A percentile compares a stretch with the other conserved stretches of the same genome.
phyloP scores from a whole-genome alignment of 371 early-diverging fungal species.

The Amoeboradix gromovi region DNA sequence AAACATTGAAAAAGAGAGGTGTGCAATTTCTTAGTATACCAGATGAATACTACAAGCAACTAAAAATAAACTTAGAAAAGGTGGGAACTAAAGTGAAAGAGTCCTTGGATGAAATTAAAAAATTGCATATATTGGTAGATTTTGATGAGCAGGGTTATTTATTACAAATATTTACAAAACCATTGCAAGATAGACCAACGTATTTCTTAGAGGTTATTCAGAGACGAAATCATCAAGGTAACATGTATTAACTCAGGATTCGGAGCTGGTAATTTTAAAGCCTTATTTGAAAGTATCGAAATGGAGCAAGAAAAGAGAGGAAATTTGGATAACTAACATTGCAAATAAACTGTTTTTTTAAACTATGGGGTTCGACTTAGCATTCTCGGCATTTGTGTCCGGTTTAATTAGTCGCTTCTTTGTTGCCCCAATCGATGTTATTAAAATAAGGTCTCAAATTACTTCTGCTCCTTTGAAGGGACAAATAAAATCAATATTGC shows the following conservation, averaged over 20 bases:
- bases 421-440: conserved; percentile 64
- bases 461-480: conserved; percentile 1
- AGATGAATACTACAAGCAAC: conserved; percentile 44
- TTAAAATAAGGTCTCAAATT: conserved; percentile 58
- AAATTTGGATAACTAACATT: conserved; percentile 23
- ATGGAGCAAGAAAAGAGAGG: conserved; percentile 71
- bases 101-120: conserved; percentile 43
- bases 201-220: conserved; percentile 86
- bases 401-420: conserved; percentile 19
- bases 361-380: neutral
- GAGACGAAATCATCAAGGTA: conserved; percentile 47
- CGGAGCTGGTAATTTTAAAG: conserved; percentile 93
- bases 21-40: conserved; percentile 51
- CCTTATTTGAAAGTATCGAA: conserved; percentile 75
- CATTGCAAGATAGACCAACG: conserved; percentile 79
- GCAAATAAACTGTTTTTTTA: too few species aligned
- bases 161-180: conserved; percentile 25
- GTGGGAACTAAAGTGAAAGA: conserved; percentile 35
- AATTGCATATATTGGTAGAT: conserved; percentile 66
- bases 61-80: conserved; percentile 33
- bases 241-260: conserved; percentile 29
- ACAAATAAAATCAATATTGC: conserved; percentile 19
- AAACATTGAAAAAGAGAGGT: conserved; percentile 47
- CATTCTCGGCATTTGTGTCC: conserved; percentile 3
- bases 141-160: conserved; percentile 35